Evolutionary conservation across 1,284 basidiomycete species (phyloP).

Genomic region (Boletus sp.): DNA sequence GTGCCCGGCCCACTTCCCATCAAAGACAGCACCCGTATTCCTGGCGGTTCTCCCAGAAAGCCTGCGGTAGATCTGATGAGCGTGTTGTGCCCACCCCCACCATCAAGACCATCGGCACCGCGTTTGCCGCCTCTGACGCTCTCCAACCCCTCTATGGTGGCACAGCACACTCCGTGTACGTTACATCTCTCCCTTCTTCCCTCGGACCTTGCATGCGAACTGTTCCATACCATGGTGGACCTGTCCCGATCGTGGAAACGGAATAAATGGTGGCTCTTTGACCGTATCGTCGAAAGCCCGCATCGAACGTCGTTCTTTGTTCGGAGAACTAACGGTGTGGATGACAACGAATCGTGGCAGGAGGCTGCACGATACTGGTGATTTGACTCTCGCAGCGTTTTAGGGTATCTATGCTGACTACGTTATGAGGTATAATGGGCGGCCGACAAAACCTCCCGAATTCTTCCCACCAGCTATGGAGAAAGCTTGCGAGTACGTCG

Average conservation of each 20-base stretch:
- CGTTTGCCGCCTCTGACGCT: slow-evolving; percentile 55
- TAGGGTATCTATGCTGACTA: slow-evolving; percentile 11
- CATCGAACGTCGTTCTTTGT: slow-evolving; percentile 80
- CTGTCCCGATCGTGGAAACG: slow-evolving; percentile 62
- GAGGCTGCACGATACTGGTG: slow-evolving; percentile 69
- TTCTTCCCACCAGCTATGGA: slow-evolving; percentile 72
- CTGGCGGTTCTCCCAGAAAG: slow-evolving; percentile 24
- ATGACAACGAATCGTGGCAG: slow-evolving; percentile 48
- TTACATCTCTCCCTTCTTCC: slow-evolving; percentile 66
- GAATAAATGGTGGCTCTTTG: slow-evolving; percentile 84
- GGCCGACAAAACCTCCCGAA: slow-evolving; percentile 51
- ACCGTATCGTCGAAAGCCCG: slow-evolving; percentile 76
- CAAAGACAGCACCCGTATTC: slow-evolving; percentile 18
- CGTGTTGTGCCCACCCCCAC: slow-evolving; percentile 50
- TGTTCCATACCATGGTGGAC: slow-evolving; percentile 68
- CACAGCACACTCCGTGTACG: slow-evolving; percentile 74
- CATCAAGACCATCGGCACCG: slow-evolving; percentile 37
- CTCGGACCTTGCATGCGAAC: slow-evolving; percentile 61
- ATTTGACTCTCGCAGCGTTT: slow-evolving; percentile 7
- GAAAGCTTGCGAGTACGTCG: slow-evolving; percentile 73
- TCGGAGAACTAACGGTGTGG: slow-evolving; percentile 42
- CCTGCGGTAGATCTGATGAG: slow-evolving; percentile 49
- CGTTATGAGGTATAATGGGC: slow-evolving; percentile 74
- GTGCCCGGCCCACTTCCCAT: slow-evolving; percentile 11
- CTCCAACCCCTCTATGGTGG: slow-evolving; percentile 54